Base-by-base conservation (phyloP, 2,329 filamentous ascomycete species). In the Diaporthe citriasiana region DNA sequence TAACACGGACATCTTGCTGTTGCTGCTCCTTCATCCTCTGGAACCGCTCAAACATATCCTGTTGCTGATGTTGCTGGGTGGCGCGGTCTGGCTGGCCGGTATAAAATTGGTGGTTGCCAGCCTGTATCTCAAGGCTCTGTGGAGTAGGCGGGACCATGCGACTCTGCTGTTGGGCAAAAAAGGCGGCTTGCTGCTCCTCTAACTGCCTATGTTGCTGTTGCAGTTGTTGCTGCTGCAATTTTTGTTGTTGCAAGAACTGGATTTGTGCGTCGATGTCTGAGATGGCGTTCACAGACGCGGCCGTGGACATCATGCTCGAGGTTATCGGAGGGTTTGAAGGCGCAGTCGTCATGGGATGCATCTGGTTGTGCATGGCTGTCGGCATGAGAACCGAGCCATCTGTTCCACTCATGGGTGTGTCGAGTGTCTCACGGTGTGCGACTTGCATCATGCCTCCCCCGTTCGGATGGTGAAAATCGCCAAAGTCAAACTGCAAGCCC, bases 81-180 rank as follows among this genome's bases (percentile, higher is more conserved):
- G 82, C 82, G 71, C 87, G 86, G 72, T 89, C 87, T 51, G 90
- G 86, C 57, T 89, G 88, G 71, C 90, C 82, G 15, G 63, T 53
- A 80, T 92, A 95, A 77, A 87, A 91, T 72, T 90, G 89, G 81
- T 77, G 86, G 78, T 80, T 89, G 76, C 84, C 90, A 79, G 85
- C 89, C 81, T 93, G 91, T 83, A 96, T 90, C 79, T 96, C 93
- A 35, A 95, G 87, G 80, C 94, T 96, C 81, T 93, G 94, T 0
- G 94, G 94, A 19, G 94, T 97, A 3, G 93, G 93, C 8, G 94
- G 94, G 10, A 95, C 89, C 70, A 93, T 91, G 74, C 88, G 87
- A 76, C 87, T 88, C 74, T 89, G 86, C 69, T 83, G 88, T 72
- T 83, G 87, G 12, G 84, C 81, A 78, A 88, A 91, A 79, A 87